A percentile compares a stretch with the other conserved stretches of the same genome.
Evolutionary conservation across 1,284 basidiomycete species (phyloP).

Genomic region (Microbotryum silenes-acaulis): DNA sequence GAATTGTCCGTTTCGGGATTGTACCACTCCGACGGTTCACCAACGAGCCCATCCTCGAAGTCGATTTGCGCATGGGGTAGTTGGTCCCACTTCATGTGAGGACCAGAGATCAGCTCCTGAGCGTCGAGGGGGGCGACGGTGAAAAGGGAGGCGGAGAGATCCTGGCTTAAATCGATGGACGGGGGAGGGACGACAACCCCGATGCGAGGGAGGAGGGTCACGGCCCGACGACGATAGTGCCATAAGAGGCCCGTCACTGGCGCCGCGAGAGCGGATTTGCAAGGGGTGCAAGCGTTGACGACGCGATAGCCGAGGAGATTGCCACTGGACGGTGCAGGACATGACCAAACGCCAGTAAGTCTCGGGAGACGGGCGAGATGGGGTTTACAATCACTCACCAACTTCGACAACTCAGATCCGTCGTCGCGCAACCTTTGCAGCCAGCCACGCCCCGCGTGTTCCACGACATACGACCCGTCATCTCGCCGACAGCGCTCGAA

Average conservation of each 20-base stretch:
- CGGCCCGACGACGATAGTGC: background rate
- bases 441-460: background rate
- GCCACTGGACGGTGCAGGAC: constrained; percentile 3
- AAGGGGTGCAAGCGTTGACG: constrained; percentile 14
- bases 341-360: background rate
- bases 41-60: constrained; percentile 10
- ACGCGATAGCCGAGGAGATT: constrained; percentile 24
- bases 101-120: background rate
- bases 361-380: background rate
- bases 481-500: background rate
- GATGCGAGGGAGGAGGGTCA: background rate
- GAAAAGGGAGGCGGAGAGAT: background rate
- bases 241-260: background rate
- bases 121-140: background rate
- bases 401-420: constrained; percentile 16
- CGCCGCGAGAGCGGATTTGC: constrained; percentile 12
- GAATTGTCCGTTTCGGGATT: constrained; percentile 14
- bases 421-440: constrained; percentile 17
- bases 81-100: background rate
- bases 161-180: background rate
- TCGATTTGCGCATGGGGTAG: constrained; percentile 11
- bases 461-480: background rate
- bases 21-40: constrained; percentile 16
- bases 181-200: background rate
- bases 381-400: constrained; percentile 17